These are phyloP conservation scores for Symbiotaphrina buchneri DNA, from an alignment of 495 filamentous ascomycete species.

Conservation along the genomic window DNA sequence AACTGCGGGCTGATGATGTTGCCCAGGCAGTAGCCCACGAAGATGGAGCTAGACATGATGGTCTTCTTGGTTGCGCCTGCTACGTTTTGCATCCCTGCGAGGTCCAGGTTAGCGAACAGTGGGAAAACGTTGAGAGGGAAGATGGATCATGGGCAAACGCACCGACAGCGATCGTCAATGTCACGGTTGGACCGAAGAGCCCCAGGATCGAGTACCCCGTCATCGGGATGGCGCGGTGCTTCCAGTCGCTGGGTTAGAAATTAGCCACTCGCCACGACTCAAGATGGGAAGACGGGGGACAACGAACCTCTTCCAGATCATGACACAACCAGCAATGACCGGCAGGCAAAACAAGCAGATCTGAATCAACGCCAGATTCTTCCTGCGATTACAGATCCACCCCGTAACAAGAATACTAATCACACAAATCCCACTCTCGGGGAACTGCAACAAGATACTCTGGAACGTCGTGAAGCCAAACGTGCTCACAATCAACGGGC, in stretches of 20 bases:
- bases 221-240: constrained; percentile 36
- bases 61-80: constrained; percentile 63
- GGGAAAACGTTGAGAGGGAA: too few species aligned
- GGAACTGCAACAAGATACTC: constrained; percentile 51
- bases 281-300: too few species aligned
- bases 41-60: constrained; percentile 46
- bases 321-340: constrained; percentile 46
- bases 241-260: constrained; percentile 43
- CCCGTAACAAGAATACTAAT: constrained; percentile 42
- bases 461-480: constrained; percentile 45
- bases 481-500: constrained; percentile 49
- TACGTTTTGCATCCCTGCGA: constrained; percentile 49
- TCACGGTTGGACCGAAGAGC: constrained; percentile 44
- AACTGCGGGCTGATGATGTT: constrained; percentile 55
- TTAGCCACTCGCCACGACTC: too few species aligned
- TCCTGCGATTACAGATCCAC: constrained; percentile 38
- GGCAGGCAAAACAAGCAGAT: constrained; percentile 45
- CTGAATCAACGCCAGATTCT: too few species aligned
- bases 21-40: constrained; percentile 52
- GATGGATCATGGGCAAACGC: too few species aligned
- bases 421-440: constrained; percentile 38
- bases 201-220: constrained; percentile 48
- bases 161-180: constrained; percentile 41
- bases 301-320: too few species aligned
- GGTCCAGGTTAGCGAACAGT: too few species aligned